Base-by-base conservation (phyloP, 129 eudicot species). In the Flaveria trinervia region DNA sequence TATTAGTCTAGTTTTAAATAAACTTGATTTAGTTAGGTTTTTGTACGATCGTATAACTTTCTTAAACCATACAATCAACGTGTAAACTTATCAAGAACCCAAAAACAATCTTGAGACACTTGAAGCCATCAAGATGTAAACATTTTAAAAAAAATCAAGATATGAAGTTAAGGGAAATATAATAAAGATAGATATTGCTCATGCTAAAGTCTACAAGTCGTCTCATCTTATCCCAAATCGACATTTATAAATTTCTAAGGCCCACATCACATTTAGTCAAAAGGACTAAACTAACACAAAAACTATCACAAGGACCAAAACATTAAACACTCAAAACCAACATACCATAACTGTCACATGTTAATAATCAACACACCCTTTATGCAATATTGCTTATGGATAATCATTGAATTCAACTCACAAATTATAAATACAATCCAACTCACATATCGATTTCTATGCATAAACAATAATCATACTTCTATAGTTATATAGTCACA, bases 401-500 rank as follows among this genome's bases (percentile, higher is more conserved):
- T 64, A 72, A 64, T 65, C 65, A 48, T 62, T 44, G 23, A 64
- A 30, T 39, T 13, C 48, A 64, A 60, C 3, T 64, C 69, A 64
- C 25, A 62, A 28, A 61, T 64, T 33, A 64, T 61, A 62, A n/a
- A 61, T 75, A 46, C 28, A 64, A 62, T 64, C 12, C 61, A 75
- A 75, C 30, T 48, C 33, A 7, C 60, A 26, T 45, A 46, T 61
- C 25, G 11, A 45, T 60, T 46, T 74, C 41, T 28, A 70, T 28
- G 60, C 30, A 57, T 2, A 30, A 55, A 28, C 15, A 7, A 25
- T 70, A 23, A 23, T 23, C 26, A 23, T 41, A 20, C 22, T 20
- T 20, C 0, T 20, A 1, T 46, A 70, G 14, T 23, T 28, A 30
- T 36, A 1, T 46, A 70, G 13, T 23, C 14, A 26, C 30, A 67